Evolutionary conservation across 306 rosid genomes (phyloP), one percentile per base, ranked within the genome.

Genomic region (Abrus precatorius): DNA sequence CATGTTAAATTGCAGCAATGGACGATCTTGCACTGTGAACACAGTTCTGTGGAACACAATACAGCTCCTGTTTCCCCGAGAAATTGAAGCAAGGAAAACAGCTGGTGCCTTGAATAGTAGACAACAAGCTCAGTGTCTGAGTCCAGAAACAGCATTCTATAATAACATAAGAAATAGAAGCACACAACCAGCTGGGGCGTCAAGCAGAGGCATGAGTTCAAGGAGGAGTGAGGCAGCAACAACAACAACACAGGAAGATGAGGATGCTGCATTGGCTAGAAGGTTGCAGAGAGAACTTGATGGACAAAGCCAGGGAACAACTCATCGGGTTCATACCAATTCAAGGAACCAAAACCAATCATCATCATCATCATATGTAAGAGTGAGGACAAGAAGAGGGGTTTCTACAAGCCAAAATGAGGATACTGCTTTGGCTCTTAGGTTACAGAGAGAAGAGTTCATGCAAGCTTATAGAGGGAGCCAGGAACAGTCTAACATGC

Each of bases 21-120:
- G 97, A 63, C 84, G 98, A 86, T 89, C 94, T 6, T 95, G 99
- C 87, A 91, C 91, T 0, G 90, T 95, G 79, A 95, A 93, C 86
- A 95, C 99, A n/a, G 93, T 92, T 80, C 92, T 95, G 7, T 95
- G 98, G 99, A 95, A 95, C 77, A 95, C 99, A 41, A 95, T 93
- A 77, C 99, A 91, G 79, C 97, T 95, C 50, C 90, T 95, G 30
- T 95, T 95, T 81, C 99, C 98, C 1, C 86, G 86, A 48, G 99
- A 95, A 87, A 88, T 93, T 70, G 94, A 91, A 79, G 90, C 89
- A 76, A 92, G 97, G 75, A 92, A 91, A 90, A 88, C 63, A 69
- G 90, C 85, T 27, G 76, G 74, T 27, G 78, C 86, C 44, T 77
- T 41, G n/a, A 90, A 85, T 38, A 45, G 62, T 12, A 68, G 86